These are phyloP conservation scores for Zoysia japonica DNA, from an alignment of 176 grass and related monocot genomes.

Conservation along the genomic window DNA sequence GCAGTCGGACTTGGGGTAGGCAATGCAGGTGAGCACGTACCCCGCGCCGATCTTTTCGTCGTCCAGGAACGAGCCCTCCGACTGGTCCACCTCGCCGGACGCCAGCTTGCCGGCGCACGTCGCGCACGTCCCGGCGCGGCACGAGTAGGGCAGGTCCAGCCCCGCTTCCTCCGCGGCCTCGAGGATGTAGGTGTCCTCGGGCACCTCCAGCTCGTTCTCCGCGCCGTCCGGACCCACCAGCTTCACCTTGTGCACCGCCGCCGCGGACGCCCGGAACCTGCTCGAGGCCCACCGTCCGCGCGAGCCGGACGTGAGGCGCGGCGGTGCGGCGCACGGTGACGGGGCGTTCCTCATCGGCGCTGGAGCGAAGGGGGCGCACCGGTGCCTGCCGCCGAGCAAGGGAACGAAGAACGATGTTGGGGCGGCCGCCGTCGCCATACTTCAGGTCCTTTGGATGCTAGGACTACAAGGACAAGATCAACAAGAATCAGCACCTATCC, in stretches of 20 bases:
- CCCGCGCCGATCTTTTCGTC: slow-evolving; percentile 57
- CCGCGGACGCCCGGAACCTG: slow-evolving; percentile 40
- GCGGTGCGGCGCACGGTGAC: too few species aligned
- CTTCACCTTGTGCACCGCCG: slow-evolving; percentile 70
- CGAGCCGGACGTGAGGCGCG: background rate
- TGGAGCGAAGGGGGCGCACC: background rate
- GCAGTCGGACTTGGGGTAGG: slow-evolving; percentile 60
- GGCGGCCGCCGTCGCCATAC: slow-evolving; percentile 9
- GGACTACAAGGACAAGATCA: background rate
- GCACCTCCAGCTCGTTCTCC: slow-evolving; percentile 68
- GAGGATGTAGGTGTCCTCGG: slow-evolving; percentile 72
- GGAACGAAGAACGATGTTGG: background rate
- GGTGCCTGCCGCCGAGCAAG: background rate
- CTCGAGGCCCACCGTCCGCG: background rate
- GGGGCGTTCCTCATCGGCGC: background rate
- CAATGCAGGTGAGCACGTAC: slow-evolving; percentile 69
- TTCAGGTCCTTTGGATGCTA: background rate
- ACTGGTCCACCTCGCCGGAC: slow-evolving; percentile 75
- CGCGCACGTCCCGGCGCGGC: slow-evolving; percentile 70
- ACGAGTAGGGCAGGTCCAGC: slow-evolving; percentile 83
- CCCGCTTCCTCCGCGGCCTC: slow-evolving; percentile 65
- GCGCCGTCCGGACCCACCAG: slow-evolving; percentile 51
- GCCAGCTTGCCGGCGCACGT: slow-evolving; percentile 61
- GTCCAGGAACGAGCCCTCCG: slow-evolving; percentile 79
- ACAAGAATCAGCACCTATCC: background rate